phyloP scores from a whole-genome alignment of 768 basidiomycete genomes.

The Mycena pura region DNA sequence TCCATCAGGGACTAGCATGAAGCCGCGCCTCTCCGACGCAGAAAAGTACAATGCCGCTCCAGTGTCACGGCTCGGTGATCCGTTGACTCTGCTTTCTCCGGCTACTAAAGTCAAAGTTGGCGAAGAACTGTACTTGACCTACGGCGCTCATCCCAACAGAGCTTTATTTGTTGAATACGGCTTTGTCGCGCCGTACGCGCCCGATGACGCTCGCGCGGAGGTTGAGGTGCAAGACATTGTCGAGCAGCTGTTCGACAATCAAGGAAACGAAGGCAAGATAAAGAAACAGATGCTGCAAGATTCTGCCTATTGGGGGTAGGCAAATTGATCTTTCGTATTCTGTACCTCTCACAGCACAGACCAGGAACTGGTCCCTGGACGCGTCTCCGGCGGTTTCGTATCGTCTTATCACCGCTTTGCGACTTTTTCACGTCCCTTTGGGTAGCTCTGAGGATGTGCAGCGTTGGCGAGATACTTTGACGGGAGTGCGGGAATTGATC shows the following conservation, averaged over 20 bases:
- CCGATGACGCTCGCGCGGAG: conserved; percentile 52
- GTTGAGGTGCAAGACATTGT: conserved; percentile 66
- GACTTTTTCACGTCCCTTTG: conserved; percentile 57
- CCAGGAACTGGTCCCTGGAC: conserved; percentile 84
- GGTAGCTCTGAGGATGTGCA: conserved; percentile 40
- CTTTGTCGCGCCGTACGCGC: conserved; percentile 60
- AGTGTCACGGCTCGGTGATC: conserved; percentile 44
- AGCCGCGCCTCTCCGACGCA: conserved; percentile 44
- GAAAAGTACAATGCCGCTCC: conserved; percentile 46
- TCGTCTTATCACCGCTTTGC: conserved; percentile 74
- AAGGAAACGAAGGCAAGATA: conserved; percentile 45
- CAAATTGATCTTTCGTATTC: conserved; percentile 26
- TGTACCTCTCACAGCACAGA: conserved; percentile 1
- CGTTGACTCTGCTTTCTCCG: conserved; percentile 60
- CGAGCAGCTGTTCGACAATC: conserved; percentile 55
- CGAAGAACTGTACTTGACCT: conserved; percentile 78
- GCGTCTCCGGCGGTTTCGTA: conserved; percentile 71
- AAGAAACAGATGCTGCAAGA: conserved; percentile 62
- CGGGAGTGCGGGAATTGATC: conserved; percentile 51
- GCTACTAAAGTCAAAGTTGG: conserved; percentile 46
- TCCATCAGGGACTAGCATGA: conserved; percentile 47
- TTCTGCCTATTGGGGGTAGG: conserved; percentile 91
- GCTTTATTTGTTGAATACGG: conserved; percentile 91
- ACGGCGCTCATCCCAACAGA: conserved; percentile 81
- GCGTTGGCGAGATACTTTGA: conserved; percentile 62